These are phyloP conservation scores for Eucalyptus tenuipes DNA, from an alignment of 345 rosid species.

Conservation along the genomic window DNA sequence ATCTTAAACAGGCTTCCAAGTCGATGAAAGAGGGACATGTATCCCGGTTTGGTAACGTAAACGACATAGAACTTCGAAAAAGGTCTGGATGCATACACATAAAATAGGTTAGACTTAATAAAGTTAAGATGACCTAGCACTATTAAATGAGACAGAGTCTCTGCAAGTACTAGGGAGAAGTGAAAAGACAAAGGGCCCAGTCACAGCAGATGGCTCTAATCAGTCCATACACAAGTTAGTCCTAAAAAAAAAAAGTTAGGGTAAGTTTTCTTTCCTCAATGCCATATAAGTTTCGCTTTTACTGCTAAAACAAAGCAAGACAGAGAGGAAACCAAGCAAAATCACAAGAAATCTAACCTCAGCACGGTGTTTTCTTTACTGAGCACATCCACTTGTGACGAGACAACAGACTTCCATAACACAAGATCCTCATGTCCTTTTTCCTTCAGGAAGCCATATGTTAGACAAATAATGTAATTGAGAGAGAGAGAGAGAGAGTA, in stretches of 20 bases:
- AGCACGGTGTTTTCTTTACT: slow-evolving; percentile 46
- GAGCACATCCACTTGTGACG: slow-evolving; percentile 46
- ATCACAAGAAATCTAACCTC: slow-evolving; percentile 36
- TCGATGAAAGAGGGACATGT: background rate
- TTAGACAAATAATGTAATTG: background rate
- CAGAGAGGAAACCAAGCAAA: background rate
- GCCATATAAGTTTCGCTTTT: background rate
- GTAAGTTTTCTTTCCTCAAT: background rate
- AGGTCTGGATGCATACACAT: too few relatives aligned
- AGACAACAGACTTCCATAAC: slow-evolving; percentile 54
- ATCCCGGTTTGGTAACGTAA: background rate
- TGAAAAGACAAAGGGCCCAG: background rate
- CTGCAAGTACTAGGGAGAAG: background rate
- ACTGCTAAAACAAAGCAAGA: background rate
- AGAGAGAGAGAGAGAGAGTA: background rate
- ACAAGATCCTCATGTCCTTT: slow-evolving; percentile 32
- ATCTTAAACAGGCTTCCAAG: background rate
- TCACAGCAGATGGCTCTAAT: background rate
- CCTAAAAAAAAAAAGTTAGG: background rate
- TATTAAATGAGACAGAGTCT: background rate
- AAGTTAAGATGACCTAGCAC: background rate
- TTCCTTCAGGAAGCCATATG: slow-evolving; percentile 25
- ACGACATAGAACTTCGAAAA: background rate
- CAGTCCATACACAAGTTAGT: background rate
- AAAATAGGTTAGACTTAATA: background rate